Conservation (phyloP, 2,329 filamentous ascomycete genomes). For the Colletotrichum spinosum region DNA sequence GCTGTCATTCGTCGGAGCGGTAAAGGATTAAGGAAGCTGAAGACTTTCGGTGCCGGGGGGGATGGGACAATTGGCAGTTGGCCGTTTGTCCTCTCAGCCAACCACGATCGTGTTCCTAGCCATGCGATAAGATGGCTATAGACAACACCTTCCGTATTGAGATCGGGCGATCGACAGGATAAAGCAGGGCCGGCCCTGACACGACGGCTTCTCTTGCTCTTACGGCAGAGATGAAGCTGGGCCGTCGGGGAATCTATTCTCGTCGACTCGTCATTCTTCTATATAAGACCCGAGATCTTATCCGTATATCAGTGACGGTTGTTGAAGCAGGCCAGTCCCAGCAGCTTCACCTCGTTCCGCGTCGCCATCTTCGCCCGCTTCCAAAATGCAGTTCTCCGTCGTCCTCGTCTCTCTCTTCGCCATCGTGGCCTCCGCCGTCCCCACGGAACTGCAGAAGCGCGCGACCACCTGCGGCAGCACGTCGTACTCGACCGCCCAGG, state of each 20-base stretch:
- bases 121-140: slow-evolving; percentile 35
- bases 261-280: background rate
- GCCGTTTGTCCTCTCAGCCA: no score
- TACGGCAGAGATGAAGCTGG: no score
- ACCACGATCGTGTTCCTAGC: slow-evolving; percentile 21
- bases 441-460: slow-evolving; percentile 45
- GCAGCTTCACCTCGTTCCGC: background rate
- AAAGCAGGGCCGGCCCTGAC: slow-evolving; percentile 16
- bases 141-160: slow-evolving; percentile 31
- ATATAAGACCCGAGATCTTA: no score
- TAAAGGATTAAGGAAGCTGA: no score
- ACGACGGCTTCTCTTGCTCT: slow-evolving; percentile 3
- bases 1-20: no score
- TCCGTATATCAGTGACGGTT: no score
- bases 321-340: background rate
- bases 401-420: slow-evolving; percentile 36
- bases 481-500: slow-evolving; percentile 63
- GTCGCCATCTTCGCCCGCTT: background rate
- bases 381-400: slow-evolving; percentile 36
- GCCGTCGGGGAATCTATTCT: background rate
- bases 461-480: slow-evolving; percentile 63
- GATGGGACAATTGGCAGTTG: no score
- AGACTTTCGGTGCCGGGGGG: no score
- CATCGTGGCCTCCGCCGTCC: slow-evolving; percentile 29
- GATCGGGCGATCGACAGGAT: slow-evolving; percentile 23